A percentile compares a stretch with the other conserved stretches of the same genome.
Conservation (phyloP, 352 stramenopile species). For the Phytopythium ostracodes region DNA sequence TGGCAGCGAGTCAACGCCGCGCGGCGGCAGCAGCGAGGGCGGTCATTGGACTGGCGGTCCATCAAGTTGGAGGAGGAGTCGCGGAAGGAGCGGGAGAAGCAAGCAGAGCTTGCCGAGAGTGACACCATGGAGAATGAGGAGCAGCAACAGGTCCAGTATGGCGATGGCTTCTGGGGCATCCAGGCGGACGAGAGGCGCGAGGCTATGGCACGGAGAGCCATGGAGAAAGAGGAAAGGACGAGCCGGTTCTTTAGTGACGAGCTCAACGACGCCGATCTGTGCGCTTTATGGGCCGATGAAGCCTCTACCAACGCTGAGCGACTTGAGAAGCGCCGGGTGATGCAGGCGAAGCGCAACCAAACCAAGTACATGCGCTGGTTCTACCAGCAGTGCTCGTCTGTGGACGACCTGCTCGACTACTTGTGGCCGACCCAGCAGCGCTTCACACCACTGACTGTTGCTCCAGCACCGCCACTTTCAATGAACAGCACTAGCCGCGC, state of each 20-base stretch:
- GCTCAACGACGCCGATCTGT: slow-evolving; percentile 23
- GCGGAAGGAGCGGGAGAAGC: slow-evolving; percentile 14
- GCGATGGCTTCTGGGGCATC: slow-evolving; percentile 62
- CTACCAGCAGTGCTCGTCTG: slow-evolving; percentile 43
- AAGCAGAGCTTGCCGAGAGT: slow-evolving; percentile 24
- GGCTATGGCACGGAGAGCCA: slow-evolving; percentile 18
- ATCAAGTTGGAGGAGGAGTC: slow-evolving; percentile 18
- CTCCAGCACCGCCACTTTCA: not conserved
- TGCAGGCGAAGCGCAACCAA: slow-evolving; percentile 38
- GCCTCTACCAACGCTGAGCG: slow-evolving; percentile 11
- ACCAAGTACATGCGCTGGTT: slow-evolving; percentile 60
- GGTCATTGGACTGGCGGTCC: slow-evolving; percentile 10
- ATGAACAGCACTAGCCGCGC: not conserved
- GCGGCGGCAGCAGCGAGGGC: slow-evolving; percentile 7
- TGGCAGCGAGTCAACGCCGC: slow-evolving; percentile 38
- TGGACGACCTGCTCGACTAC: slow-evolving; percentile 55
- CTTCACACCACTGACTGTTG: slow-evolving; percentile 1
- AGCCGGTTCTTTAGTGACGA: slow-evolving; percentile 32
- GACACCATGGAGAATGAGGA: slow-evolving; percentile 36
- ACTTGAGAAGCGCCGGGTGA: slow-evolving; percentile 15
- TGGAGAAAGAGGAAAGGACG: slow-evolving; percentile 30
- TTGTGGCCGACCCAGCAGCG: slow-evolving; percentile 40
- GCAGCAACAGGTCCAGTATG: slow-evolving; percentile 31
- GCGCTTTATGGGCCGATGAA: slow-evolving; percentile 29
- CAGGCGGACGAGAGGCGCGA: slow-evolving; percentile 47